phyloP scores from a whole-genome alignment of 2,329 filamentous ascomycete species.

The Diaporthe sp. region DNA sequence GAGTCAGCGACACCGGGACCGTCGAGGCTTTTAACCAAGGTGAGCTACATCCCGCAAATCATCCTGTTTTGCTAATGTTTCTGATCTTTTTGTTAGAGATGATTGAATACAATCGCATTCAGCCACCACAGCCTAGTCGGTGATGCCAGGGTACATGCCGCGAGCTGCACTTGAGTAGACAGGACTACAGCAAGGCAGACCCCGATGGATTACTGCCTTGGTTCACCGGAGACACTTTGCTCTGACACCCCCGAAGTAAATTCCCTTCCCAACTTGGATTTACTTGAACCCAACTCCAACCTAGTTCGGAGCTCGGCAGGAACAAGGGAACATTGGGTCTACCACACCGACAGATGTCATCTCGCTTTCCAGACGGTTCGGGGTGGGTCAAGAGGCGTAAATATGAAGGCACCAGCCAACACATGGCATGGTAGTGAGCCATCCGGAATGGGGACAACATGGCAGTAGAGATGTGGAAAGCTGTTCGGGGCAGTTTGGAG shows the following conservation, averaged over 20 bases:
- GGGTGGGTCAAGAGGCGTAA: background rate
- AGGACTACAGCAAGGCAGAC: background rate
- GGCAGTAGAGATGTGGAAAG: background rate
- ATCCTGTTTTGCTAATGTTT: background rate
- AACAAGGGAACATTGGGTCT: background rate
- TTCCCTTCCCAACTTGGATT: background rate
- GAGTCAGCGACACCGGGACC: background rate
- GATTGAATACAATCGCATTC: too few relatives aligned
- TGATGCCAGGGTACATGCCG: background rate
- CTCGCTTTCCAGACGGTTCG: background rate
- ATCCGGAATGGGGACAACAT: background rate
- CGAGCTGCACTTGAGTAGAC: too few relatives aligned
- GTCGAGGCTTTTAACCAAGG: background rate
- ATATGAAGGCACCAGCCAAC: background rate
- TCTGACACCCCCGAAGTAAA: background rate
- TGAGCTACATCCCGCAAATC: background rate
- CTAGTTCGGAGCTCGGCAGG: background rate
- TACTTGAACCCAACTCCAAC: background rate
- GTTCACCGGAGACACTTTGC: background rate
- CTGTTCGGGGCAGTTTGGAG: background rate
- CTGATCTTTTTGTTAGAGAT: background rate
- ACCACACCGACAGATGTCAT: background rate
- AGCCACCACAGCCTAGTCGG: background rate
- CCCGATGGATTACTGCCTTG: background rate
- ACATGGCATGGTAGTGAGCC: background rate